Base-by-base conservation (phyloP, 139 green algal genomes). In the Picochlorum sp. region DNA sequence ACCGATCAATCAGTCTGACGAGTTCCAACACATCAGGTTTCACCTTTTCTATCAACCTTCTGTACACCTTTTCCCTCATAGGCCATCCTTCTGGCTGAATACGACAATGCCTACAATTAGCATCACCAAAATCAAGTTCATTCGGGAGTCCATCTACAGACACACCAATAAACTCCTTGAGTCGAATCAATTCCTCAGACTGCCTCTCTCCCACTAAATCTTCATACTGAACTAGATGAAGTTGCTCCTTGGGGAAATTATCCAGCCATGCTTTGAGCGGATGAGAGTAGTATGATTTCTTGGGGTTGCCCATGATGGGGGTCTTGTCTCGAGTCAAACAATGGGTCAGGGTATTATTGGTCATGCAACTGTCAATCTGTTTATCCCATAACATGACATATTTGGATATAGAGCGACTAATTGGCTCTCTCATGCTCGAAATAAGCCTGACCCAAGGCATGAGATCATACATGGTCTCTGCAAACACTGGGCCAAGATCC, bases 361-460 rank as follows among this genome's bases (percentile, higher is more conserved):
- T 41, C 34, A 66, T 16, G 34, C 61, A 66, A 20, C 61, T 41
- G n/a, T 16, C 34, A 26, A 21, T 14, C n/a, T 34, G 26, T 54
- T 54, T 54, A 57, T 74, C 68, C 28, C 65, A 49, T 30, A 69
- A 49, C 52, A 68, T 59, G 6, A 64, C 21, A 16, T 68, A 50
- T 49, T 68, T 74, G 14, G 61, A 70, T 38, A 61, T 61, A 24
- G 61, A 49, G 18, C 59, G 44, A 49, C 54, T 65, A 21, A 73
- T 65, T 28, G 66, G 66, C 16, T 73, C 66, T n/a, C 66, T 45
- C 41, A 73, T 30, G 37, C 41, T 61, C 4, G 62, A 23, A 44
- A 73, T 63, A 15, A 73, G 38, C 24, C 67, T 73, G 2, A 73
- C 44, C 66, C 66, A 73, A 10, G 47, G 47, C 47, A 54, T 54